Percentiles rank a stretch among this genome's conserved stretches.
phyloP scores from a whole-genome alignment of 257 asterid genomes.

The Fraxinus excelsior region DNA sequence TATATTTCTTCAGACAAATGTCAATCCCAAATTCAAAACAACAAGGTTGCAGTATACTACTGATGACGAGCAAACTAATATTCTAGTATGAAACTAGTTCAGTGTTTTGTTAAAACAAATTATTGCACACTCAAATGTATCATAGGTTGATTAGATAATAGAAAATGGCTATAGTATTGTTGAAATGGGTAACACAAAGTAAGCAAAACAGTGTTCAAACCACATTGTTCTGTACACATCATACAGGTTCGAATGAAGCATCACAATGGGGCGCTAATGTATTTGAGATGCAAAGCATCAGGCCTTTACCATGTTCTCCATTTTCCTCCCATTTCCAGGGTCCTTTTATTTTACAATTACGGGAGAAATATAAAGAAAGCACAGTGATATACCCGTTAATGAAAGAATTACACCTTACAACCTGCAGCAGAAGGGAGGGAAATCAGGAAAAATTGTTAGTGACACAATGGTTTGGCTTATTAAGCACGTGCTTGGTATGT shows the following conservation, averaged over 20 bases:
- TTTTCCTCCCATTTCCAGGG: background rate
- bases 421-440: conserved; percentile 42
- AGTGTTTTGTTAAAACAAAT: no score
- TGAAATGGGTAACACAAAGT: no score
- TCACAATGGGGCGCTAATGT: background rate
- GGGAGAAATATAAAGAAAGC: conserved; percentile 30
- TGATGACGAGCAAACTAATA: no score
- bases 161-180: no score
- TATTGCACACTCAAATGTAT: no score
- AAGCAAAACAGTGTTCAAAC: no score
- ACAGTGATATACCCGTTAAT: conserved; percentile 31
- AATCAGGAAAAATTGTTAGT: conserved; percentile 6
- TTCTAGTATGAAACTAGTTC: no score
- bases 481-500: no score
- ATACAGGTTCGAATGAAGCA: background rate
- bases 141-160: no score
- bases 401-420: conserved; percentile 55
- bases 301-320: background rate
- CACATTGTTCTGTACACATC: background rate
- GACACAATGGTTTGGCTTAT: background rate
- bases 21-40: no score
- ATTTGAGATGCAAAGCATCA: conserved; percentile 2
- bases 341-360: conserved; percentile 25
- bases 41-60: no score
- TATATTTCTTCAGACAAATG: no score